These are phyloP conservation scores for Ceriops decandra DNA, from an alignment of 345 rosid genomes.

Conservation along the genomic window DNA sequence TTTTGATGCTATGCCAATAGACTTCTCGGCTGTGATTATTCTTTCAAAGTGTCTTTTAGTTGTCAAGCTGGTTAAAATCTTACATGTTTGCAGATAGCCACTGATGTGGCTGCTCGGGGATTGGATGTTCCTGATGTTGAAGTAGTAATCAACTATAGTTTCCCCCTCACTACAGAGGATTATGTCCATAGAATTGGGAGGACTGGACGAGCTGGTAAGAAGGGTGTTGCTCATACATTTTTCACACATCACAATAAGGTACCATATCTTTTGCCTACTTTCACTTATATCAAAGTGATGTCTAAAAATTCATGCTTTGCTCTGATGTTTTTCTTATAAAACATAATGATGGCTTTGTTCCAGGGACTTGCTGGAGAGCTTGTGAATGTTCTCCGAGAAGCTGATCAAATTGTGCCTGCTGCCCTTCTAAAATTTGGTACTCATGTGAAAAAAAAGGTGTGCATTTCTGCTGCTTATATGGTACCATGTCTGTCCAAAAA, in stretches of 20 bases:
- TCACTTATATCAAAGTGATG: neutral
- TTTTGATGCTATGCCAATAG: no score
- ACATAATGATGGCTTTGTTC: neutral
- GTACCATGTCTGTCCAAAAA: no score
- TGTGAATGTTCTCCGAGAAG: slow-evolving; percentile 87
- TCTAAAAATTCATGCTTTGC: neutral
- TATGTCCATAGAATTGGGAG: slow-evolving; percentile 94
- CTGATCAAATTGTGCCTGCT: slow-evolving; percentile 79
- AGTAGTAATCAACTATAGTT: slow-evolving; percentile 91
- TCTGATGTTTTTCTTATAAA: no score
- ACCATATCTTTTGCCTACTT: neutral
- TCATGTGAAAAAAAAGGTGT: slow-evolving; percentile 92
- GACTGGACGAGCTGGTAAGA: slow-evolving; percentile 96
- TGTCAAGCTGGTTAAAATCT: no score
- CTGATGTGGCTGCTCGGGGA: slow-evolving; percentile 97
- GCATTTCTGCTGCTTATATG: neutral
- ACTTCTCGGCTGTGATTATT: no score
- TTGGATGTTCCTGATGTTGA: slow-evolving; percentile 93
- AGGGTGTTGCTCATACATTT: slow-evolving; percentile 95
- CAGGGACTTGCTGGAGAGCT: slow-evolving; percentile 95
- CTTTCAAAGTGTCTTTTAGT: no score
- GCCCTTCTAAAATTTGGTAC: slow-evolving; percentile 86
- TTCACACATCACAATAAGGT: slow-evolving; percentile 88
- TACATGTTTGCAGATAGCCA: slow-evolving; percentile 58
- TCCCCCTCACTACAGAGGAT: slow-evolving; percentile 92